Conservation (phyloP, 2,329 filamentous ascomycete species). For the Aspergillus thermomutatus region DNA sequence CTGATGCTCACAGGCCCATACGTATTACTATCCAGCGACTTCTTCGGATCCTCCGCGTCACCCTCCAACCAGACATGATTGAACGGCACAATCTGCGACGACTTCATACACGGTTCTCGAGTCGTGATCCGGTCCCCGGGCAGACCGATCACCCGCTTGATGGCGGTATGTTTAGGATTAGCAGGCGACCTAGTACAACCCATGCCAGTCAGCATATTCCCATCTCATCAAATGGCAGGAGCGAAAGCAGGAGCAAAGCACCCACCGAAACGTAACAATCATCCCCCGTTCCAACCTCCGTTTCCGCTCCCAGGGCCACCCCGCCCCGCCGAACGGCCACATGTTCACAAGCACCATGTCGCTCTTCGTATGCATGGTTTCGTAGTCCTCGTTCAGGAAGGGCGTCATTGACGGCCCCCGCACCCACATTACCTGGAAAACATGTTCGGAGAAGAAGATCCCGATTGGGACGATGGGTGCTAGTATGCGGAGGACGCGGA, state of each 20-base stretch:
- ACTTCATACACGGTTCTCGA: constrained; percentile 56
- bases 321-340: constrained; percentile 44
- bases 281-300: constrained; percentile 65
- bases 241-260: not conserved
- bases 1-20: constrained; percentile 80
- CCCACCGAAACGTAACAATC: constrained; percentile 62
- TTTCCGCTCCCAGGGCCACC: constrained; percentile 49
- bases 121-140: constrained; percentile 74
- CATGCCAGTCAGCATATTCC: not conserved
- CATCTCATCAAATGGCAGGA: constrained; percentile 7
- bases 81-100: constrained; percentile 61
- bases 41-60: constrained; percentile 65
- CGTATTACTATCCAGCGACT: constrained; percentile 78
- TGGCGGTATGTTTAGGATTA: constrained; percentile 64
- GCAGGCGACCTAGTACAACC: constrained; percentile 59
- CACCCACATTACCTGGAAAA: constrained; percentile 42
- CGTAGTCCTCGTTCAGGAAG: constrained; percentile 66
- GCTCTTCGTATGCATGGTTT: constrained; percentile 36
- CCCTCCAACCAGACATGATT: constrained; percentile 96
- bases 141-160: constrained; percentile 81
- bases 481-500: constrained; percentile 27
- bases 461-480: constrained; percentile 36
- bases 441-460: constrained; percentile 40
- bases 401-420: constrained; percentile 68
- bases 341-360: constrained; percentile 44